Conservation (phyloP, 176 grass and related monocot genomes). For the Miscanthus lutarioriparius region DNA sequence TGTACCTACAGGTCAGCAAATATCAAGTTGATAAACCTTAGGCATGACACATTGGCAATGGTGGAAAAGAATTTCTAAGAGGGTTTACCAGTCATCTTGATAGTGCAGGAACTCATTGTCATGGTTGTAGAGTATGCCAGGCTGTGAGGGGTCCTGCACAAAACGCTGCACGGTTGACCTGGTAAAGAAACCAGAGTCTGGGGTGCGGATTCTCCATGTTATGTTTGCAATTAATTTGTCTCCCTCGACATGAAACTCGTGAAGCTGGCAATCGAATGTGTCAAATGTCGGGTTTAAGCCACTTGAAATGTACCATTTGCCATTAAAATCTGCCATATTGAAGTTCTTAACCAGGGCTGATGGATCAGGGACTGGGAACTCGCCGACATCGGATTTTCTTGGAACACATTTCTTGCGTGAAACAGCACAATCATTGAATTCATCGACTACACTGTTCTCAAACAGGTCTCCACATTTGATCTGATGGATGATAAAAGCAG, state of each 20-base stretch:
- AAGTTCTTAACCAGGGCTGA: slow-evolving; percentile 71
- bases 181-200: slow-evolving; percentile 80
- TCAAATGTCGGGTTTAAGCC: slow-evolving; percentile 95
- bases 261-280: slow-evolving; percentile 87
- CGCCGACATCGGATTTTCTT: slow-evolving; percentile 73
- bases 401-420: slow-evolving; percentile 97
- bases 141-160: slow-evolving; percentile 68
- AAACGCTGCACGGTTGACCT: slow-evolving; percentile 67
- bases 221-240: slow-evolving; percentile 74
- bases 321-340: slow-evolving; percentile 84
- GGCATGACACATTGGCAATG: background rate
- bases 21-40: slow-evolving; percentile 3
- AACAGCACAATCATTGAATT: slow-evolving; percentile 98
- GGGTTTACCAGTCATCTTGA: slow-evolving; percentile 89
- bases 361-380: slow-evolving; percentile 77
- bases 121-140: slow-evolving; percentile 90
- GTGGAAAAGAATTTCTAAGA: background rate
- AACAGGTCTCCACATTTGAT: slow-evolving; percentile 98
- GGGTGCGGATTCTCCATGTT: slow-evolving; percentile 76
- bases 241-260: slow-evolving; percentile 84
- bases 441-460: slow-evolving; percentile 82
- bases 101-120: slow-evolving; percentile 95
- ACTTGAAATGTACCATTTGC: slow-evolving; percentile 97
- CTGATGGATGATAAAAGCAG: slow-evolving; percentile 33
- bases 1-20: slow-evolving; percentile 63